Evolutionary conservation across 108 stramenopile genomes (phyloP), one percentile per base, ranked within the genome.

Genomic region (Hondaea fermentalgiana): DNA sequence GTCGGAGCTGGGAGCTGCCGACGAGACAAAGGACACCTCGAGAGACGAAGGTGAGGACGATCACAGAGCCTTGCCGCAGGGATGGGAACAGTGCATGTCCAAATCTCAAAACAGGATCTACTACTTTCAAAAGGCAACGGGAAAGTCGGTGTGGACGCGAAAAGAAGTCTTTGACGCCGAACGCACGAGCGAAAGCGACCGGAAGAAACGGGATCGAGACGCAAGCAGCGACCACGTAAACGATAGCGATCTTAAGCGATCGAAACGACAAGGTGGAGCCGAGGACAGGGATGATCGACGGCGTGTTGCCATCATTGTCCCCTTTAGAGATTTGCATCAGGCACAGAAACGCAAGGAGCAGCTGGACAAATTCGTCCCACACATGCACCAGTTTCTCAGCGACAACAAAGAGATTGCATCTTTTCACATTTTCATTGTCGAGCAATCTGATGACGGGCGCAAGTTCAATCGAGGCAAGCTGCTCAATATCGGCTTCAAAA

Each of bases 391-490:
- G 64, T 98, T 98, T 43, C 35, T 44, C 5, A 28, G 2, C 5
- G 21, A 17, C 23, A 6, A 29, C 4, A 3, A 5, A 42, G 71
- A 21, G 8, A 14, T 42, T 3, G 45, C 8, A 35, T 8, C 95
- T 72, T 98, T 94, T 93, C 98, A 96, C 88, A 92, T 99, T 44
- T 98, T 97, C 94, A 96, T 99, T 87, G 90, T 99, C 42, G 98
- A 99, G 91, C 98, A 99, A 92, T 96, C 95, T 53, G 91, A 98
- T 69, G 99, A 99, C 89, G 90, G 91, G 16, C 94, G 96, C 5
- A 99, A 99, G 91, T 99, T 99, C 95, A 99, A 99, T 91, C 97
- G 99, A n/a, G 99, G 99, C 44, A 99, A 99, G 89, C 93, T 99
- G 5, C 95, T 99, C 44, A 99, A 99, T 88, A 97, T 98, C 88